Percentiles rank a stretch among this genome's conserved stretches.
These are phyloP conservation scores for Biscogniauxia mediterranea DNA, from an alignment of 2,329 filamentous ascomycete species.

Conservation along the genomic window DNA sequence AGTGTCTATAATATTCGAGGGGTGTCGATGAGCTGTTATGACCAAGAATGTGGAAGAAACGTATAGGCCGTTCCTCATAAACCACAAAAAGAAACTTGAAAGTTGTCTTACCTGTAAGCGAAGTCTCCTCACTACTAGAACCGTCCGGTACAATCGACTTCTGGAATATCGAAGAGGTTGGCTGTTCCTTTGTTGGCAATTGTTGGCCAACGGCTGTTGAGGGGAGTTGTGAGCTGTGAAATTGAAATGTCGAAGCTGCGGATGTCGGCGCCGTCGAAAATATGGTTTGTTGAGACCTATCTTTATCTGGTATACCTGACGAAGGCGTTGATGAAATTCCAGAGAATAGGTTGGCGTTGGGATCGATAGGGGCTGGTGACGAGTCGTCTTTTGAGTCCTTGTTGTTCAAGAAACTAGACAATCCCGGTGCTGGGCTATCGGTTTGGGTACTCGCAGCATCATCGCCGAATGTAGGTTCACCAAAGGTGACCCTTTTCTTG, in stretches of 20 bases:
- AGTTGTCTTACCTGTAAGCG: neutral
- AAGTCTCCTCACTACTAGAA: neutral
- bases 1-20: neutral
- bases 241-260: neutral
- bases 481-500: constrained; percentile 19
- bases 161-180: neutral
- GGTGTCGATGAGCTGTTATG: neutral
- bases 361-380: neutral
- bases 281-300: neutral
- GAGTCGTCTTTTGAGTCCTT: constrained; percentile 7
- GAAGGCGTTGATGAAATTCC: neutral
- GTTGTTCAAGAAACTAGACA: constrained; percentile 14
- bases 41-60: neutral
- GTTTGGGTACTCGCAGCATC: neutral
- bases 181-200: neutral
- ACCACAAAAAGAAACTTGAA: neutral
- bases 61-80: neutral
- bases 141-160: neutral
- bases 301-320: neutral
- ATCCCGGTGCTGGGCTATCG: constrained; percentile 1
- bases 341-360: constrained; percentile 8
- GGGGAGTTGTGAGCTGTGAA: neutral
- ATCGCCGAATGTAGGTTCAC: constrained; percentile 4
- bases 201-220: neutral
- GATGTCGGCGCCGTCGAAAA: neutral